A percentile compares a stretch with the other conserved stretches of the same genome.
These are phyloP conservation scores for Trichoderma koningiopsis DNA, from an alignment of 2,329 filamentous ascomycete genomes.

Conservation along the genomic window DNA sequence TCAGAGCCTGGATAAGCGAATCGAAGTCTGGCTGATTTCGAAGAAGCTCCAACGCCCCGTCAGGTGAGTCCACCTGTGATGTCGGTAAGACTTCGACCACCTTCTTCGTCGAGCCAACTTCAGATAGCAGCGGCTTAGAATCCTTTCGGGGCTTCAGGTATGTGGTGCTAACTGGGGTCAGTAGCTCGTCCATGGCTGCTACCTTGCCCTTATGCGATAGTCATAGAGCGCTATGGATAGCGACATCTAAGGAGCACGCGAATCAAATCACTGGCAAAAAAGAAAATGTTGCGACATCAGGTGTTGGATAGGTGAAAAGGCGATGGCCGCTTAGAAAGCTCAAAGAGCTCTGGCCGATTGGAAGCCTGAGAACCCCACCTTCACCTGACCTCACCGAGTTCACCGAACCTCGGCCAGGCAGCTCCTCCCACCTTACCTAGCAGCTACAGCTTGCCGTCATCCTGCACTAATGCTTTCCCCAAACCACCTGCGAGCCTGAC, in stretches of 20 bases:
- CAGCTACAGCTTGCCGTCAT: slow-evolving; percentile 1
- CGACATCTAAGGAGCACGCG: background rate
- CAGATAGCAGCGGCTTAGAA: slow-evolving; percentile 43
- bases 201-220: background rate
- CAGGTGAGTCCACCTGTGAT: slow-evolving; percentile 36
- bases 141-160: slow-evolving; percentile 45
- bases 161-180: slow-evolving; percentile 57
- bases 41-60: slow-evolving; percentile 62
- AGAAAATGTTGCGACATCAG: background rate
- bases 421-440: slow-evolving; percentile 12
- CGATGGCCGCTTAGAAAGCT: background rate
- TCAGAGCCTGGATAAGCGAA: slow-evolving; percentile 54
- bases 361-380: slow-evolving; percentile 36
- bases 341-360: background rate
- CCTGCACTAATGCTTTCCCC: slow-evolving; percentile 7
- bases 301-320: background rate
- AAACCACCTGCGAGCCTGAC: background rate
- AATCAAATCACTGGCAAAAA: background rate
- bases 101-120: slow-evolving; percentile 36
- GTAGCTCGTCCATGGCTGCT: slow-evolving; percentile 55
- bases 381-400: slow-evolving; percentile 39
- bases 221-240: background rate
- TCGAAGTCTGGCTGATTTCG: slow-evolving; percentile 65
- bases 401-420: slow-evolving; percentile 28
- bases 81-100: slow-evolving; percentile 10